Base-by-base conservation (phyloP, 371 early-diverging fungal genomes). In the Mycotypha africana region DNA sequence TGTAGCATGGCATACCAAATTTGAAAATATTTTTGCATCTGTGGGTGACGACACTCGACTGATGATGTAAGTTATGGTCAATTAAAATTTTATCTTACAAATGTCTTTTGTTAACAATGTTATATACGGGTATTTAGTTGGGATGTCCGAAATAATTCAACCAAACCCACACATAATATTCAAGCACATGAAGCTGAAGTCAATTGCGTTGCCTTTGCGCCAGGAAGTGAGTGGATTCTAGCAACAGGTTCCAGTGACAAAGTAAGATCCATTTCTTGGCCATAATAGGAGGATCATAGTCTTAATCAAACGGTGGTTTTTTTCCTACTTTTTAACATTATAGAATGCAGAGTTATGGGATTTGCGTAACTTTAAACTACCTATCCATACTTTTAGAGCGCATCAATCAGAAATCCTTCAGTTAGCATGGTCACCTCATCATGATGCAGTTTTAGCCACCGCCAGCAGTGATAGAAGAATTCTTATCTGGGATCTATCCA, bases 341-440 rank as follows among this genome's bases (percentile, higher is more conserved):
- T 42, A 88, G 77, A 89, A 92, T 2, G 89, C 95, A 4, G 92
- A 84, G 11, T 73, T 99, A 19, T 99, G 98, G 98, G 99, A 99
- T 76, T 63, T 91, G 62, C 88, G 99, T 56, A 94, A 94, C 62
- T 65, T 95, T 28, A 82, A 81, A 44, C 56, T 61, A 30, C 79
- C 84, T 42, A 60, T 99, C 38, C 92, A 95, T 67, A 70, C 82
- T 24, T 76, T 99, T 17, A 79, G 88, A 46, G 78, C 79, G 0
- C 99, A 99, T 78, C 82, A 84, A 64, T 91, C 91, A 45, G 98
- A 95, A 58, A 85, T 98, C 30, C 76, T 93, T 51, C 95, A 93
- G 65, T 67, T 98, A 39, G 73, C 85, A n/a, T 99, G 99, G 99
- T 91, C 95, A 26, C 98, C 98, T 19, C 89, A 90, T 63, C 82